These are phyloP conservation scores for Ceratocystis cubensis DNA, from an alignment of 2,329 filamentous ascomycete species.

Conservation along the genomic window DNA sequence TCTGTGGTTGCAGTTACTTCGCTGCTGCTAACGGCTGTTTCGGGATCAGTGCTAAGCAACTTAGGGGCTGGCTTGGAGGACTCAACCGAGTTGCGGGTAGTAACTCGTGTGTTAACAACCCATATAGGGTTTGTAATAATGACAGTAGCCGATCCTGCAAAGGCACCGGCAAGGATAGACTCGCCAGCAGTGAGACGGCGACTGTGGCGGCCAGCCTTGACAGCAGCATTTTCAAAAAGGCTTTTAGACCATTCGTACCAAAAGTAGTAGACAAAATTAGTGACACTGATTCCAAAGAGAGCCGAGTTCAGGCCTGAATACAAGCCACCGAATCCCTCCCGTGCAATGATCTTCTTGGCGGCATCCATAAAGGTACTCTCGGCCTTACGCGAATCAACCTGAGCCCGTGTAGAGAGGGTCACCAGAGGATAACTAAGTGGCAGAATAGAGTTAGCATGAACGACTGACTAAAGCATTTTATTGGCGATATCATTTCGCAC, in stretches of 20 bases:
- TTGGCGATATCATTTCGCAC: not conserved
- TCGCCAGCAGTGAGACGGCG: conserved; percentile 83
- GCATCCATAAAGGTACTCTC: conserved; percentile 75
- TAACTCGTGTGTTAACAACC: conserved; percentile 98
- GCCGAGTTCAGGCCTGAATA: conserved; percentile 91
- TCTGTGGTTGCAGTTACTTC: not conserved
- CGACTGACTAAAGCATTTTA: not conserved
- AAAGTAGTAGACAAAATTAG: conserved; percentile 99
- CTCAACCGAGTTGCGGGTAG: conserved; percentile 50
- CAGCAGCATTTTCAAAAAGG: conserved; percentile 69
- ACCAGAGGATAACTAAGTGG: conserved; percentile 73
- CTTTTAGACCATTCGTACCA: conserved; percentile 97
- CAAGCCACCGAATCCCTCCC: conserved; percentile 77
- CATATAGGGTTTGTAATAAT: conserved; percentile 97
- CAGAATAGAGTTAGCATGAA: not conserved
- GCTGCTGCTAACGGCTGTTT: conserved; percentile 26
- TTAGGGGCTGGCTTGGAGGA: conserved; percentile 23
- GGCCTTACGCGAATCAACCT: conserved; percentile 92
- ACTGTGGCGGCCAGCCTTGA: conserved; percentile 56
- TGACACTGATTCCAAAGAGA: conserved; percentile 93
- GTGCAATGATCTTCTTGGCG: conserved; percentile 72
- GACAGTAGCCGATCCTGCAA: conserved; percentile 88
- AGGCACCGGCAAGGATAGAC: conserved; percentile 86
- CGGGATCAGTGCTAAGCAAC: conserved; percentile 29
- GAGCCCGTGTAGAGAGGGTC: conserved; percentile 90